Base-by-base conservation (phyloP, 331 rosid species). In the Ulmus americana region DNA sequence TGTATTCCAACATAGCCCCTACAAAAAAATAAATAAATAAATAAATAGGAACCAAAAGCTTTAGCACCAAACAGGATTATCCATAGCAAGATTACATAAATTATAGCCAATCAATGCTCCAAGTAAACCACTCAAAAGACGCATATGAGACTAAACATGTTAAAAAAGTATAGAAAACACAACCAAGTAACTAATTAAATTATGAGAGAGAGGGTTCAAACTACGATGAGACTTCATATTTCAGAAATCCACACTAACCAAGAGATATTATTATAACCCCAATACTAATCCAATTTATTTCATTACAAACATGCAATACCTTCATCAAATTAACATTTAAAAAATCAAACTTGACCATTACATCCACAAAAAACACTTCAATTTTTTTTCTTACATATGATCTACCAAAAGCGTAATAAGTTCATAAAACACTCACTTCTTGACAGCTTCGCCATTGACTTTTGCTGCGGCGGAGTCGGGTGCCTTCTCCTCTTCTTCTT, bases 1-100 rank as follows among this genome's bases (percentile, higher is more conserved):
- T 94, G 99, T 60, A 94, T 94, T 67, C 99, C 99, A 3, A 94
- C 99, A 65, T 94, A 94, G 64, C 99, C 99, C 87, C 99, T 94
- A 49, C 48, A 69, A 44, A 66, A 10, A 59, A 16, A 18, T 51
- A n/a, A 0, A 58, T 0, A n/a, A 69, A 44, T 48, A 53, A 40
- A 6, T 1, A 20, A 63, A 35, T 22, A 42, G 42, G 35, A 28
- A 28, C 35, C 35, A 1, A 28, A 28, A 28, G 35, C 35, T 28
- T 47, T 6, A 58, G 48, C 57, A 49, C 55, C 4, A 16, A 8
- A 43, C 22, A 54, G 22, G 45, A 8, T 15, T n/a, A 18, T 5
- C 39, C 51, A 49, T 0, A 0, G 3, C 20, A 50, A 5, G 18
- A 50, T n/a, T 49, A 28, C 0, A 40, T 5, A 51, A 3, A 12